Percentiles rank a stretch among this genome's conserved stretches.
These are phyloP conservation scores for Rhexocercosporidium sp. DNA, from an alignment of 2,329 filamentous ascomycete genomes.

Conservation along the genomic window DNA sequence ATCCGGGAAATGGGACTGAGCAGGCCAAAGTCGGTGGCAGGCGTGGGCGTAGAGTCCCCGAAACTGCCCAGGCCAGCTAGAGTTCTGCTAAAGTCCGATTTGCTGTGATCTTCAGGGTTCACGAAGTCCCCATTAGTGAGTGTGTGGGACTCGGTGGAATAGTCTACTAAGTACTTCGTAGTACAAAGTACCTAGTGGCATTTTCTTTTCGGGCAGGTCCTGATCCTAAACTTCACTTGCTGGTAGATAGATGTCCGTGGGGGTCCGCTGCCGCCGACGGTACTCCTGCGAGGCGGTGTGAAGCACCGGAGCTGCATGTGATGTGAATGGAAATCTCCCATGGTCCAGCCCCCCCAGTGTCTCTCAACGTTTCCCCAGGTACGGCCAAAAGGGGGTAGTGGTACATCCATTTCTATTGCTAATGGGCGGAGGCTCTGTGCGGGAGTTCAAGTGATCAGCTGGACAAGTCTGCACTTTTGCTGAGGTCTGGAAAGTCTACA, in stretches of 20 bases:
- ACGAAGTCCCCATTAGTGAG: conserved; percentile 3
- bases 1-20: conserved; percentile 18
- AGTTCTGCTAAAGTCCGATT: neutral
- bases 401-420: conserved; percentile 12
- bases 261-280: conserved; percentile 20
- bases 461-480: conserved; percentile 13
- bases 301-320: conserved; percentile 14
- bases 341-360: neutral
- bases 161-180: neutral
- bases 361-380: neutral
- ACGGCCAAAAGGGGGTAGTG: conserved; percentile 4
- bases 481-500: neutral
- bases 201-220: conserved; percentile 6
- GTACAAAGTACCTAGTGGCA: conserved; percentile 7
- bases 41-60: neutral
- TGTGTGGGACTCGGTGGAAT: neutral
- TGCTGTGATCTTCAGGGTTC: conserved; percentile 6
- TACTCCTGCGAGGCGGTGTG: conserved; percentile 25
- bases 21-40: neutral
- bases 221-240: neutral
- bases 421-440: conserved; percentile 9
- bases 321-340: conserved; percentile 9
- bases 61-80: neutral
- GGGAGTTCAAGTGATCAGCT: conserved; percentile 9
- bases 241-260: conserved; percentile 12